A percentile compares a stretch with the other conserved stretches of the same genome.
phyloP scores from a whole-genome alignment of 805 yeast genomes.

The Ogataea pignaliae region DNA sequence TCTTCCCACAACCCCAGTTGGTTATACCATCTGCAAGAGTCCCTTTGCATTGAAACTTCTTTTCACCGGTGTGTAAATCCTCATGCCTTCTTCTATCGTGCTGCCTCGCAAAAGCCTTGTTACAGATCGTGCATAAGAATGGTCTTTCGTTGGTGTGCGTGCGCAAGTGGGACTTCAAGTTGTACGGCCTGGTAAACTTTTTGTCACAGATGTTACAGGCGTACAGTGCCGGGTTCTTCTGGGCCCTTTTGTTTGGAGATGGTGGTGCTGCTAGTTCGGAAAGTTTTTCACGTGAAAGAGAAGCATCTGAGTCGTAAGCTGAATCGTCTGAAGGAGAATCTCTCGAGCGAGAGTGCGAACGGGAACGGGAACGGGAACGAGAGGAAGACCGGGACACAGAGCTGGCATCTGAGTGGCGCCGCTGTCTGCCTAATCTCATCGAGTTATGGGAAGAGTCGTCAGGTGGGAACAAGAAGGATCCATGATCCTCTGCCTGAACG shows the following conservation, averaged over 20 bases:
- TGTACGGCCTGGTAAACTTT: constrained; percentile 87
- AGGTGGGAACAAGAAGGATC: constrained; percentile 20
- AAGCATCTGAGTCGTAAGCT: constrained; percentile 27
- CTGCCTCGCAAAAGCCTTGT: constrained; percentile 76
- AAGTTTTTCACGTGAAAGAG: constrained; percentile 50
- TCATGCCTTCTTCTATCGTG: constrained; percentile 78
- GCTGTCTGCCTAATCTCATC: constrained; percentile 39
- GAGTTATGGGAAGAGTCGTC: constrained; percentile 26
- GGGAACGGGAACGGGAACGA: constrained; percentile 23
- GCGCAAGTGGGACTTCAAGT: constrained; percentile 82
- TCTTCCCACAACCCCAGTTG: constrained; percentile 76
- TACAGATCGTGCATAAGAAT: constrained; percentile 66
- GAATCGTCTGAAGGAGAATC: constrained; percentile 24
- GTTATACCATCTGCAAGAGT: constrained; percentile 47
- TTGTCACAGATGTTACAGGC: constrained; percentile 83
- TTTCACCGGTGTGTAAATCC: constrained; percentile 71
- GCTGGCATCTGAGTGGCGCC: constrained; percentile 24
- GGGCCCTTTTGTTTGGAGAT: constrained; percentile 44
- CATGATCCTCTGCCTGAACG: constrained; percentile 31
- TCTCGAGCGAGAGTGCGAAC: constrained; percentile 5
- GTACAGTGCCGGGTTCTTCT: constrained; percentile 68
- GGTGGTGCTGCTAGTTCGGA: constrained; percentile 61
- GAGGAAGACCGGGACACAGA: constrained; percentile 17
- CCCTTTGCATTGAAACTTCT: constrained; percentile 70
- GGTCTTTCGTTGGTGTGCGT: constrained; percentile 89